Evolutionary conservation across 352 stramenopile genomes (phyloP), one percentile per base, ranked within the genome.

Genomic region (Pythium scleroteichum): DNA sequence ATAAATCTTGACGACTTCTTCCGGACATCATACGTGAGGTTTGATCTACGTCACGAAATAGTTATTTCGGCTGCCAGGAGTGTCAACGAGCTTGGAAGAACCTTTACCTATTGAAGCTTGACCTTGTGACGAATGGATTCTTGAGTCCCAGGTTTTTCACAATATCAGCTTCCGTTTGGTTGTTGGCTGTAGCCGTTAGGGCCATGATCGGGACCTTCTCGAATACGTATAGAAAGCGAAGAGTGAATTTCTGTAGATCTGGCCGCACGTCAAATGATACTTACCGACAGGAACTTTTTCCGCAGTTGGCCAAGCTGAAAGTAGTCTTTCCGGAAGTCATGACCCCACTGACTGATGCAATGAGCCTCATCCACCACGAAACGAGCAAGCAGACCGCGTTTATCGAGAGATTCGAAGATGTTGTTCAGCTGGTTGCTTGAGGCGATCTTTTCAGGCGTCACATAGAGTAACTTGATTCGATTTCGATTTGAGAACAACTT

Each of bases 321-420:
- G 72, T 99, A 99, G 68, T 98, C 97, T 64, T 97, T 98, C 13
- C 98, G 82, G 69, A 99, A 99, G 69, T 99, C 98, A 70, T 99
- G 97, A 20, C 97, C 97, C 98, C 97, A 99, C 66, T 97, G 90
- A 55, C 86, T 97, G 58, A 99, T 95, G 73, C 97, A 99, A 65
- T 99, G 97, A 7, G 86, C 88, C 67, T 96, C 86, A 68, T 99
- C 97, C 6, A 99, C 88, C 17, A 99, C 95, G 73, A 99, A 99
- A 29, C 97, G 82, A 62, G 92, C 97, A 13, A 99, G 84, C 9
- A 95, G 72, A 1, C 85, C 79, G 9, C 81, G 72, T 20, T 90
- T 85, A 42, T 88, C 72, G 16, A 93, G 71, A 3, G 81, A 91
- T 53, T 90, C 78, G 49, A 92, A 95, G 41, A 98, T 77, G 42